These are phyloP conservation scores for Solanum gracilifrons DNA, from an alignment of 257 asterid species.

Conservation along the genomic window DNA sequence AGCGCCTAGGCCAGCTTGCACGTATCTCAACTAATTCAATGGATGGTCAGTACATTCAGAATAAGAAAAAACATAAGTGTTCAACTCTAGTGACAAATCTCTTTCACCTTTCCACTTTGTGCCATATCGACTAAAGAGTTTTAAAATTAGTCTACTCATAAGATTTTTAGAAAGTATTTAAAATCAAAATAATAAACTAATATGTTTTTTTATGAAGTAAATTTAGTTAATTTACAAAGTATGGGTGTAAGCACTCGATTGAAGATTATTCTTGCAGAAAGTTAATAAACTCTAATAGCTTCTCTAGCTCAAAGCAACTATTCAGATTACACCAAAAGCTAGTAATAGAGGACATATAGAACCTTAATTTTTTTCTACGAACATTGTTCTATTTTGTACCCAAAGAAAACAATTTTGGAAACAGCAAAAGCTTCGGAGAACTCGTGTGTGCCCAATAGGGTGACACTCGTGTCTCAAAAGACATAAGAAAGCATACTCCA, in stretches of 20 bases:
- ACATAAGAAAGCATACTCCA: not conserved
- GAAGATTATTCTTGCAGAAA: not conserved
- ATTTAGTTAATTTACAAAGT: not conserved
- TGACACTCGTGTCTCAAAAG: not conserved
- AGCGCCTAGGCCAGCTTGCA: not conserved
- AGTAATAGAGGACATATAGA: not conserved
- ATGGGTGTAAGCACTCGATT: not conserved
- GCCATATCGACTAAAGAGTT: not conserved
- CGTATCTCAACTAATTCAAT: not conserved
- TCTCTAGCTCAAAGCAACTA: not conserved
- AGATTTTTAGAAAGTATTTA: not conserved
- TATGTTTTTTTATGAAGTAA: not conserved
- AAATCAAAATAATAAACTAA: not conserved
- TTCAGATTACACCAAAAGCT: not conserved
- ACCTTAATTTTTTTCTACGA: not conserved
- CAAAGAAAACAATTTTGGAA: not conserved
- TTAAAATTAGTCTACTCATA: not conserved
- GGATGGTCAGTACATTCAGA: not conserved
- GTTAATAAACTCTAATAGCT: not conserved
- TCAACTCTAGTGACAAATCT: not conserved
- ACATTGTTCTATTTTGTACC: not conserved
- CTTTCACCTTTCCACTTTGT: not conserved
- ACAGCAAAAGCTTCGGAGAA: not conserved
- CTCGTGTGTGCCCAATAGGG: not conserved
- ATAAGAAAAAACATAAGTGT: not conserved